phyloP scores from a whole-genome alignment of 2,329 filamentous ascomycete species.

The Aspergillus sp. region DNA sequence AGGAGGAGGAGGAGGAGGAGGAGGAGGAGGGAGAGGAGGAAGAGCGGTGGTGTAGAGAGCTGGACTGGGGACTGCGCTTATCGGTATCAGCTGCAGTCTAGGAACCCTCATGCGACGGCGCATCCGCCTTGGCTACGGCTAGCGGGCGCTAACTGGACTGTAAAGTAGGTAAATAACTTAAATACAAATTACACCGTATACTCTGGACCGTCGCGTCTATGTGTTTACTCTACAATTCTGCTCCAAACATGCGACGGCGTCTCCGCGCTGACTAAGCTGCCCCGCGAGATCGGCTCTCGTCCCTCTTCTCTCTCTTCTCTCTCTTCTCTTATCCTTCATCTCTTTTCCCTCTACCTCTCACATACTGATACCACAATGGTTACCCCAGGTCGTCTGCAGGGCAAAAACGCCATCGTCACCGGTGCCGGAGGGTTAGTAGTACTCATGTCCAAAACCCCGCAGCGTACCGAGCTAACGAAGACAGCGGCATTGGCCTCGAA shows the following conservation, averaged over 20 bases:
- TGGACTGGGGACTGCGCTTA: no score
- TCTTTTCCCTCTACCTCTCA: not conserved
- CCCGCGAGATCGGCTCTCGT: not conserved
- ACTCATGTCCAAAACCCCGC: not conserved
- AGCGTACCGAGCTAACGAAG: not conserved
- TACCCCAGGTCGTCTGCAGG: constrained; percentile 43
- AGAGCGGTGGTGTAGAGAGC: not conserved
- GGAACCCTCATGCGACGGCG: no score
- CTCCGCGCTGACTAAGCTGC: not conserved
- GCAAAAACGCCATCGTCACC: constrained; percentile 67
- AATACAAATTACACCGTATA: no score
- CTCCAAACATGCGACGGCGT: not conserved
- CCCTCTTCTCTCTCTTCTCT: not conserved
- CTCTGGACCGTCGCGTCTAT: no score
- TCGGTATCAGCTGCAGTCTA: no score
- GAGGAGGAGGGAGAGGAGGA: not conserved
- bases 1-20: no score
- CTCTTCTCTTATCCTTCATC: not conserved
- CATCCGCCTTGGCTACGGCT: no score
- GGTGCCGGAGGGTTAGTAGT: constrained; percentile 74
- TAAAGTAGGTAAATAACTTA: no score
- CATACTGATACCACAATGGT: not conserved
- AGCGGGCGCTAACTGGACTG: no score
- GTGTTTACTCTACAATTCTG: no score
- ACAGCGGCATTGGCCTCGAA: constrained; percentile 79